These are phyloP conservation scores for Leccinum truebloodii DNA, from an alignment of 768 basidiomycete species.

Conservation along the genomic window DNA sequence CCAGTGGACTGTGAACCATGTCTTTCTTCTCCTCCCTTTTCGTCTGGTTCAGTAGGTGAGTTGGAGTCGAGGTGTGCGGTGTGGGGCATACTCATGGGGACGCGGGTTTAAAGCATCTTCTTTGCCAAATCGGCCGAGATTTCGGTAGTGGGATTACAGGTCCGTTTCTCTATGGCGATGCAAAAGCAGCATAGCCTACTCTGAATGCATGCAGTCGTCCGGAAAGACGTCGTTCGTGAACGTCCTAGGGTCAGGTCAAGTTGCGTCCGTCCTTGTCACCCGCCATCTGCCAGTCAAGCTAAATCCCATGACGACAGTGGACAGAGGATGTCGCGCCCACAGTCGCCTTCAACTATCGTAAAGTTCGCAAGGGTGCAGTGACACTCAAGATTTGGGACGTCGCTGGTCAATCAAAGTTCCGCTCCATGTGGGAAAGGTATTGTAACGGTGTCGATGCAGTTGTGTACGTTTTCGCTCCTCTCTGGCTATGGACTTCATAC, in stretches of 20 bases:
- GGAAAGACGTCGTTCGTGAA: conserved; percentile 96
- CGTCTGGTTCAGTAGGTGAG: conserved; percentile 57
- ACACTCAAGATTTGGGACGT: conserved; percentile 96
- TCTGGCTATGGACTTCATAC: neutral
- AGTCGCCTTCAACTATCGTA: conserved; percentile 89
- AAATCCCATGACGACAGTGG: conserved; percentile 54
- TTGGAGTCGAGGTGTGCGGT: neutral
- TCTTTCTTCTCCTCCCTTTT: conserved; percentile 53
- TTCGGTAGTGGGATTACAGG: conserved; percentile 90
- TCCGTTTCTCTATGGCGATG: conserved; percentile 24
- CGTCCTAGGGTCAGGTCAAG: conserved; percentile 85
- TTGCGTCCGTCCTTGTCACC: conserved; percentile 7
- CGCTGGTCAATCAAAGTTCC: conserved; percentile 91
- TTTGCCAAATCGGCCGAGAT: conserved; percentile 88
- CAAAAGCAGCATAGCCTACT: neutral
- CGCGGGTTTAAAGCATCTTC: conserved; percentile 56
- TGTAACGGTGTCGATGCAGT: conserved; percentile 92
- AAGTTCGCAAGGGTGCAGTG: conserved; percentile 86
- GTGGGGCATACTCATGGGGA: neutral
- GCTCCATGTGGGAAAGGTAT: conserved; percentile 95
- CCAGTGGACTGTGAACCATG: conserved; percentile 31
- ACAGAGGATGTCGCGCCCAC: conserved; percentile 97
- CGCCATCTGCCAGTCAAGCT: neutral
- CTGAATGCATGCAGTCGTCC: conserved; percentile 59
- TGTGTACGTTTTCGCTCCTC: conserved; percentile 53